Percentiles rank a stretch among this genome's conserved stretches.
Conservation (phyloP, 2,329 filamentous ascomycete genomes). For the Leptosphaerulina australis region DNA sequence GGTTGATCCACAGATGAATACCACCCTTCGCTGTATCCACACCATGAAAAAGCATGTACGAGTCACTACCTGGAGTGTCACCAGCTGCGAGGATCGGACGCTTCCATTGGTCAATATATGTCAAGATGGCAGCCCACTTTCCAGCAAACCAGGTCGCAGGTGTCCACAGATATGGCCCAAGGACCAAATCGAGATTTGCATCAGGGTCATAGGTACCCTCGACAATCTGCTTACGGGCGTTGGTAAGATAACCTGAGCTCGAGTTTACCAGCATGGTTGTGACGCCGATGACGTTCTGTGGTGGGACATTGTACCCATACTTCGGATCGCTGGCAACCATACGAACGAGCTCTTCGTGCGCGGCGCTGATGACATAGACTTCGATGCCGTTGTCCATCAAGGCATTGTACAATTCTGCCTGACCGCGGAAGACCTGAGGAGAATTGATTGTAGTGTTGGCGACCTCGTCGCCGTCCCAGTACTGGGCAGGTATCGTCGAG, state of each 20-base stretch:
- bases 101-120: slow-evolving; percentile 42
- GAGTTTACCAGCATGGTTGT: slow-evolving; percentile 38
- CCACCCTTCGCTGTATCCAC: slow-evolving; percentile 38
- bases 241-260: slow-evolving; percentile 35
- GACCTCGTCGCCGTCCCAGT: slow-evolving; percentile 38
- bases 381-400: slow-evolving; percentile 39
- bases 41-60: slow-evolving; percentile 42
- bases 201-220: slow-evolving; percentile 34
- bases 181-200: slow-evolving; percentile 33
- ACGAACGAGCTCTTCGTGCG: slow-evolving; percentile 42
- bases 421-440: slow-evolving; percentile 35
- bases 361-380: slow-evolving; percentile 40
- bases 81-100: slow-evolving; percentile 37
- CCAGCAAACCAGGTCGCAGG: slow-evolving; percentile 42
- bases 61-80: slow-evolving; percentile 40
- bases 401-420: slow-evolving; percentile 38
- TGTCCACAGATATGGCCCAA: slow-evolving; percentile 39
- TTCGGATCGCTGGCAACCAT: slow-evolving; percentile 42
- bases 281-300: slow-evolving; percentile 41
- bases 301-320: slow-evolving; percentile 41
- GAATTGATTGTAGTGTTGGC: slow-evolving; percentile 26
- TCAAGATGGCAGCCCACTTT: slow-evolving; percentile 41
- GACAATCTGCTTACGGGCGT: slow-evolving; percentile 35
- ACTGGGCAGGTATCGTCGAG: slow-evolving; percentile 29
- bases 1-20: slow-evolving; percentile 40